A percentile compares a stretch with the other conserved stretches of the same genome.
Conservation (phyloP, 306 rosid genomes). For the Cicer arietinum region DNA sequence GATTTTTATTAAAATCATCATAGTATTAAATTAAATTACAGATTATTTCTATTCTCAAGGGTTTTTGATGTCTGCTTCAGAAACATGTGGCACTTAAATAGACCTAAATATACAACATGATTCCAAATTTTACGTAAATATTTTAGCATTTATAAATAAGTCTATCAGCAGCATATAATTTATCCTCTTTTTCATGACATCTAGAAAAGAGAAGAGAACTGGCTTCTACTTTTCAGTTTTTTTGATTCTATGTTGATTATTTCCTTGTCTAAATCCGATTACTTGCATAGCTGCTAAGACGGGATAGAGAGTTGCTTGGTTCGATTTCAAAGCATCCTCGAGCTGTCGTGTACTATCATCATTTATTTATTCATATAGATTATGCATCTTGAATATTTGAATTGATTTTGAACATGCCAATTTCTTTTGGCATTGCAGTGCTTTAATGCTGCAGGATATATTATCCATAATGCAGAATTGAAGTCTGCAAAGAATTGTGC, state of each 20-base stretch:
- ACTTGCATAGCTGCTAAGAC: slow-evolving; percentile 67
- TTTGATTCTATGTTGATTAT: slow-evolving; percentile 10
- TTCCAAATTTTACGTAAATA: background rate
- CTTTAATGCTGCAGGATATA: slow-evolving; percentile 73
- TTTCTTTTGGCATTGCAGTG: slow-evolving; percentile 55
- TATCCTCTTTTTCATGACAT: background rate
- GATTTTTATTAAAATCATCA: slow-evolving; percentile 1
- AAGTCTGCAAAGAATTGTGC: slow-evolving; percentile 64
- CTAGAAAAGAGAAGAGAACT: background rate
- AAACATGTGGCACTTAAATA: background rate
- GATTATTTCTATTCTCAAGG: background rate
- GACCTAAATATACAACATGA: background rate
- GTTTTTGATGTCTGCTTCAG: slow-evolving; percentile 3
- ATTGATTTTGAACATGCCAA: slow-evolving; percentile 36
- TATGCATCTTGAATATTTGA: slow-evolving; percentile 31
- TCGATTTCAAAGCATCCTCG: slow-evolving; percentile 72
- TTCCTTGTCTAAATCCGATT: slow-evolving; percentile 12
- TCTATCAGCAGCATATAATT: background rate
- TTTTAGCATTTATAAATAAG: background rate
- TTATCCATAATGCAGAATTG: slow-evolving; percentile 69
- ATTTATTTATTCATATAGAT: slow-evolving; percentile 11
- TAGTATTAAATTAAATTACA: background rate
- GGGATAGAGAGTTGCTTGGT: slow-evolving; percentile 55
- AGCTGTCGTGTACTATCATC: slow-evolving; percentile 54
- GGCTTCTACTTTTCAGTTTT: background rate